Evolutionary conservation across 495 filamentous ascomycete genomes (phyloP).

Genomic region (Elasticomyces elasticus): DNA sequence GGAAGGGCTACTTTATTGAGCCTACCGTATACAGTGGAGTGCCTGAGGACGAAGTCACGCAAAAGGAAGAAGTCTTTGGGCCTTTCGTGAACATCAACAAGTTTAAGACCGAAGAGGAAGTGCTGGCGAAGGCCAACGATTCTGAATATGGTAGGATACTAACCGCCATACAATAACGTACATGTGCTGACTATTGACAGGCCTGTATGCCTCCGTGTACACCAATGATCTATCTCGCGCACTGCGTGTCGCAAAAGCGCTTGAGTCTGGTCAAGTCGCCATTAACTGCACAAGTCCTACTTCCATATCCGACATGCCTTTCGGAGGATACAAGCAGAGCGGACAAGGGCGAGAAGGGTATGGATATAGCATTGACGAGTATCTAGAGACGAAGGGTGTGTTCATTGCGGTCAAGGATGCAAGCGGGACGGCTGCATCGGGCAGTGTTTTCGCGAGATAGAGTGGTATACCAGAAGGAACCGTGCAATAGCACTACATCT

Average conservation of each 20-base stretch:
- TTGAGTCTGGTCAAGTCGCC: slow-evolving; percentile 45
- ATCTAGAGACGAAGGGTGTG: slow-evolving; percentile 40
- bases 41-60: slow-evolving; percentile 8
- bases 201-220: not conserved
- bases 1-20: slow-evolving; percentile 25
- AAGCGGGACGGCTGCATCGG: not conserved
- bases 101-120: slow-evolving; percentile 31
- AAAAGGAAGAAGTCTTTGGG: slow-evolving; percentile 29
- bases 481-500: no score
- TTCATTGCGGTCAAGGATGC: slow-evolving; percentile 29
- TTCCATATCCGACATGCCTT: slow-evolving; percentile 25
- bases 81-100: slow-evolving; percentile 26
- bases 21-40: slow-evolving; percentile 25
- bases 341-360: slow-evolving; percentile 41
- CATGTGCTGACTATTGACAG: slow-evolving; percentile 28
- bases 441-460: not conserved
- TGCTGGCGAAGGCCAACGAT: slow-evolving; percentile 25
- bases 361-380: slow-evolving; percentile 35
- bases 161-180: no score
- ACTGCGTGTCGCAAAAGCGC: slow-evolving; percentile 36
- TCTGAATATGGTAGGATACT: slow-evolving; percentile 26
- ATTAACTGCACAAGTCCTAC: slow-evolving; percentile 38
- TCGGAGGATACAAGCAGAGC: slow-evolving; percentile 44
- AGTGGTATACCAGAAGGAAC: no score
- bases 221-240: slow-evolving; percentile 22